phyloP scores from a whole-genome alignment of 1,139 yeast species.

The Spathaspora sp. region DNA sequence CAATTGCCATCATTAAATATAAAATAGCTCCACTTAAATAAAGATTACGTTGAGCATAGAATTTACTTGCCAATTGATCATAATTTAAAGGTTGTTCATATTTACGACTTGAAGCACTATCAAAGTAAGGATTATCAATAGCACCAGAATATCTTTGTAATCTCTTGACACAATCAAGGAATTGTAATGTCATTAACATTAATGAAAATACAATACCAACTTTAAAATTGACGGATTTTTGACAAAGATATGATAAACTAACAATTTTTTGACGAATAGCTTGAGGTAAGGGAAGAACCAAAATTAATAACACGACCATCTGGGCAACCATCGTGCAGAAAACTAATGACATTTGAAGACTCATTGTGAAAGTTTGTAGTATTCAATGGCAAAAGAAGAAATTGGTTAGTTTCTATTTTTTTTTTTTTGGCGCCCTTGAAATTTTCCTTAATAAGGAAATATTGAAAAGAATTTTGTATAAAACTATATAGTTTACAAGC shows the following conservation, averaged over 20 bases:
- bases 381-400: not conserved
- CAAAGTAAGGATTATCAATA: constrained; percentile 27
- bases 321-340: constrained; percentile 50
- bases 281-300: constrained; percentile 65
- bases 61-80: constrained; percentile 52
- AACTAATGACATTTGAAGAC: constrained; percentile 46
- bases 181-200: constrained; percentile 51
- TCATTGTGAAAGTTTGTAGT: constrained; percentile 28
- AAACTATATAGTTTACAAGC: constrained; percentile 22
- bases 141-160: constrained; percentile 30
- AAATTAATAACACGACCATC: constrained; percentile 50
- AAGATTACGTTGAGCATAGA: constrained; percentile 69
- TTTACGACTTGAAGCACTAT: constrained; percentile 8
- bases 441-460: not conserved
- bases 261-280: constrained; percentile 49
- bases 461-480: not conserved
- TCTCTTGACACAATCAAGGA: constrained; percentile 58
- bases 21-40: constrained; percentile 71
- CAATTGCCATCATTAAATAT: constrained; percentile 58
- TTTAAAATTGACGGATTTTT: constrained; percentile 44
- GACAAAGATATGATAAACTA: constrained; percentile 31
- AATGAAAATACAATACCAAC: constrained; percentile 50
- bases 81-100: constrained; percentile 21
- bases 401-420: too few relatives aligned
- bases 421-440: too few relatives aligned